Evolutionary conservation across 345 rosid species (phyloP).

Genomic region (Murraya koenigii): DNA sequence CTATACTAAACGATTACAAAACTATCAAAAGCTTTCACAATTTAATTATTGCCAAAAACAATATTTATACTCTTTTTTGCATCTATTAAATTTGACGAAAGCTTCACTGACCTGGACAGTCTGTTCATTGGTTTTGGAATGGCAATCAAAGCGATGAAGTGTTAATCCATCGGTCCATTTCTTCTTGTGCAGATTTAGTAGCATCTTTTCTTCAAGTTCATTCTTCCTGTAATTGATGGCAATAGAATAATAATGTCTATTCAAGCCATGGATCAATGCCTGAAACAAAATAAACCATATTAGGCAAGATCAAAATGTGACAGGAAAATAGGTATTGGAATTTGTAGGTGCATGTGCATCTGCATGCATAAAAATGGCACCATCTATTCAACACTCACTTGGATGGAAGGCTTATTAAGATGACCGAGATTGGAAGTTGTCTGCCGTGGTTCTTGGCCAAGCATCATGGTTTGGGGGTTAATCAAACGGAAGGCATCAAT

Average conservation of each 20-base stretch:
- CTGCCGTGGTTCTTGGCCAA: conserved; percentile 98
- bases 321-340: background rate
- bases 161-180: conserved; percentile 99
- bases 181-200: conserved; percentile 96
- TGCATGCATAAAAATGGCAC: background rate
- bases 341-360: background rate
- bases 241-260: conserved; percentile 96
- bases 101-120: conserved; percentile 73
- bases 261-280: conserved; percentile 99
- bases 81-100: background rate
- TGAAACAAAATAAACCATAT: conserved; percentile 27
- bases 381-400: conserved; percentile 42
- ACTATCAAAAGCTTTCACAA: background rate
- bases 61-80: background rate
- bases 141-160: conserved; percentile 77
- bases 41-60: background rate
- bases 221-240: conserved; percentile 97
- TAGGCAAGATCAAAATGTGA: conserved; percentile 6
- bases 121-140: conserved; percentile 90
- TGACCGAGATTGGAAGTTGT: conserved; percentile 99
- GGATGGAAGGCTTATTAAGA: conserved; percentile 97
- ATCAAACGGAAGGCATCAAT: conserved; percentile 97
- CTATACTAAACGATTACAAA: background rate
- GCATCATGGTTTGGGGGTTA: conserved; percentile 99
- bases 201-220: conserved; percentile 98